A percentile compares a stretch with the other conserved stretches of the same genome.
Conservation (phyloP, 2,329 filamentous ascomycete species). For the Neofusicoccum kwambonambiense region DNA sequence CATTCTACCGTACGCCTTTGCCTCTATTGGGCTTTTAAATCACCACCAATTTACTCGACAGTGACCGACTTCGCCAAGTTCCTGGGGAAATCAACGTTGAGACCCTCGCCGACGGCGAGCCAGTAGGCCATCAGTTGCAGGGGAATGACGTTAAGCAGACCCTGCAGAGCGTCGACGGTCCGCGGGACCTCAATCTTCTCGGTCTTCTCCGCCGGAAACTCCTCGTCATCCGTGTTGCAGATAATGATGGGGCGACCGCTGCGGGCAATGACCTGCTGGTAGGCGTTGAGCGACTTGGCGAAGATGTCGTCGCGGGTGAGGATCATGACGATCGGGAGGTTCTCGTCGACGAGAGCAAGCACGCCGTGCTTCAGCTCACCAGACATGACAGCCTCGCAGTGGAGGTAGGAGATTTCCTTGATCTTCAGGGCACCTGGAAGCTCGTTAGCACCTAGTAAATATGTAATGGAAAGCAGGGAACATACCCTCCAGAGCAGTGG, state of each 20-base stretch:
- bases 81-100: constrained; percentile 97
- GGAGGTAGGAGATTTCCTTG: constrained; percentile 99
- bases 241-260: constrained; percentile 97
- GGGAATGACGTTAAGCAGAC: constrained; percentile 95
- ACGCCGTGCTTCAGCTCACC: constrained; percentile 99
- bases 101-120: constrained; percentile 91
- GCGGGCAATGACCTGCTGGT: constrained; percentile 98
- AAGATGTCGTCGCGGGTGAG: constrained; percentile 94
- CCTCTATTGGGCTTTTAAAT: constrained; percentile 20
- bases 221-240: constrained; percentile 85
- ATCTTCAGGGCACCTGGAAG: constrained; percentile 82
- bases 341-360: constrained; percentile 93
- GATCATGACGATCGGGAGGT: constrained; percentile 99
- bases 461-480: background rate
- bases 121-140: constrained; percentile 98
- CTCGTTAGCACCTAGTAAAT: constrained; percentile 24
- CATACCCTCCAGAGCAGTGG: constrained; percentile 85
- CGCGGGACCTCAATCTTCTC: constrained; percentile 97
- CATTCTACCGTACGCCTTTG: constrained; percentile 18
- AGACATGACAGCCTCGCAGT: constrained; percentile 99
- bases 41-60: constrained; percentile 70
- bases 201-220: constrained; percentile 84
- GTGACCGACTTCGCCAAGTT: constrained; percentile 99
- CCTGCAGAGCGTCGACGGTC: constrained; percentile 93
- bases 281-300: constrained; percentile 98